Evolutionary conservation across 495 filamentous ascomycete genomes (phyloP).

Genomic region (Symbiotaphrina buchneri): DNA sequence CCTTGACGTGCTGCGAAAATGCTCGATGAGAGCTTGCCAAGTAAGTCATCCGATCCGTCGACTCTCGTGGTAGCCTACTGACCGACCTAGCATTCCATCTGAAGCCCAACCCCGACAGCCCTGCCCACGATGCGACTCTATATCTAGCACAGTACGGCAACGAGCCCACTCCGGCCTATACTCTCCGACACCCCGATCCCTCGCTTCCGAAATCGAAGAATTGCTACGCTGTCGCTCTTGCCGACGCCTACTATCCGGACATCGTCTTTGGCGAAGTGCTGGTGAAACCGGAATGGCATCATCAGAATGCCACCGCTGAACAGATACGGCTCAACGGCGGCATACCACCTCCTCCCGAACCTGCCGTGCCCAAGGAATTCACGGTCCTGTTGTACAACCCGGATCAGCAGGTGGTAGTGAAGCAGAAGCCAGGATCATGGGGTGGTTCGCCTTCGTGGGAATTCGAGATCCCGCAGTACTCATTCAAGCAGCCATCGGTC

Average conservation of each 20-base stretch:
- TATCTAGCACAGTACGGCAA: slow-evolving; percentile 62
- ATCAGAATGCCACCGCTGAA: slow-evolving; percentile 57
- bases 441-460: slow-evolving; percentile 62
- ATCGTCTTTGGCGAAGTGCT: slow-evolving; percentile 74
- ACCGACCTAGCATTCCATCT: slow-evolving; percentile 36
- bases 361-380: slow-evolving; percentile 58
- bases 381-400: slow-evolving; percentile 82
- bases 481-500: slow-evolving; percentile 56
- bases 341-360: slow-evolving; percentile 43
- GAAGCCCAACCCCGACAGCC: slow-evolving; percentile 19
- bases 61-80: slow-evolving; percentile 17
- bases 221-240: slow-evolving; percentile 67
- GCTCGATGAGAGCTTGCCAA: slow-evolving; percentile 90
- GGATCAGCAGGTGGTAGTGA: slow-evolving; percentile 57
- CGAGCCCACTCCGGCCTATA: slow-evolving; percentile 58
- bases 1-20: slow-evolving; percentile 18
- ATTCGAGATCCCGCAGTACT: slow-evolving; percentile 76
- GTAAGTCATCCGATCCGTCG: slow-evolving; percentile 17
- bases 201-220: slow-evolving; percentile 43
- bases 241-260: slow-evolving; percentile 58
- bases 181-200: slow-evolving; percentile 52
- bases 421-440: slow-evolving; percentile 51
- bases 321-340: slow-evolving; percentile 56
- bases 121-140: slow-evolving; percentile 33
- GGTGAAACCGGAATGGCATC: slow-evolving; percentile 65